Conservation (phyloP, 768 basidiomycete genomes). For the Tulasnella sp. region DNA sequence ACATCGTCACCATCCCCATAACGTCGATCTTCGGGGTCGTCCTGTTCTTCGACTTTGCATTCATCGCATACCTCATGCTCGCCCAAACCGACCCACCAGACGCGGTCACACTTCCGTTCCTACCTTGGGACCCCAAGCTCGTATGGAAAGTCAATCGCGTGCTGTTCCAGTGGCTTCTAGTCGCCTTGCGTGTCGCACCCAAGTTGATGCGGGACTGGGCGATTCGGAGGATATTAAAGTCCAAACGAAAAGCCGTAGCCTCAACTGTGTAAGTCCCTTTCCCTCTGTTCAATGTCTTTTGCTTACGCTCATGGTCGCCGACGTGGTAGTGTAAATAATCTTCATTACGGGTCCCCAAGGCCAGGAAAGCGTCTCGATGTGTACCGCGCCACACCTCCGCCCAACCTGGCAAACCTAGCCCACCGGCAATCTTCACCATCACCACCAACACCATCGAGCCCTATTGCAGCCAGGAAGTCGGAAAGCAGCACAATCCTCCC, state of each 20-base stretch:
- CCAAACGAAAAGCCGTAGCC: not conserved
- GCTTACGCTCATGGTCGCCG: not conserved
- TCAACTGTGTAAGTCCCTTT: not conserved
- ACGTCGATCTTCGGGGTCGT: not conserved
- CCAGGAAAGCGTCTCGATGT: slow-evolving; percentile 25
- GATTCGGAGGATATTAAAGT: not conserved
- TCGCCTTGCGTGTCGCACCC: slow-evolving; percentile 5
- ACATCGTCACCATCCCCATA: slow-evolving; percentile 20
- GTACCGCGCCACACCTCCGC: slow-evolving; percentile 5
- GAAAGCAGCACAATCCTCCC: not conserved
- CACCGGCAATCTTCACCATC: not conserved
- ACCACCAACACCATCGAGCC: not conserved
- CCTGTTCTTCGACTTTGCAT: slow-evolving; percentile 26
- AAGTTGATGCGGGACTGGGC: slow-evolving; percentile 20
- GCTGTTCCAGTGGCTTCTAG: slow-evolving; percentile 8
- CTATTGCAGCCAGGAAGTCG: not conserved
- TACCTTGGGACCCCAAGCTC: slow-evolving; percentile 25
- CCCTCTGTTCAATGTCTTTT: not conserved
- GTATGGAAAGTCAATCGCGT: slow-evolving; percentile 22
- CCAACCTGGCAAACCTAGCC: not conserved
- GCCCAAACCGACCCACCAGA: slow-evolving; percentile 30
- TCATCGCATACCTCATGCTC: slow-evolving; percentile 26
- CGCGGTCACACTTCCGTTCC: slow-evolving; percentile 22
- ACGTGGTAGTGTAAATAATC: not conserved
- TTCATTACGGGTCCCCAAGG: slow-evolving; percentile 15